Evolutionary conservation across 345 rosid species (phyloP).

Genomic region (Sisymbrium irio): DNA sequence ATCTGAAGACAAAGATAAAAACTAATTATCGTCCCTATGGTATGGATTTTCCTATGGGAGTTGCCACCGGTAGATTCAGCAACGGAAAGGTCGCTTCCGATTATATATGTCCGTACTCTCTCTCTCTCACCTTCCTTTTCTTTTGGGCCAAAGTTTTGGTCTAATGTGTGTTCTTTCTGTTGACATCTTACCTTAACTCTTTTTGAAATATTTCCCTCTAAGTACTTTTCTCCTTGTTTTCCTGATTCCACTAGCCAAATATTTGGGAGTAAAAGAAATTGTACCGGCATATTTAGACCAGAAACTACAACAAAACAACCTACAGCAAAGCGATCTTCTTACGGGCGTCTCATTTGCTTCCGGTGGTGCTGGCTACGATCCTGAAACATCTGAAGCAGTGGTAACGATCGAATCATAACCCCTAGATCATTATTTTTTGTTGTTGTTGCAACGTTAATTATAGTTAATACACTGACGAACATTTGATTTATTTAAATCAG

Average conservation of each 20-base stretch:
- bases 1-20: constrained; percentile 34
- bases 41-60: constrained; percentile 41
- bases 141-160: neutral
- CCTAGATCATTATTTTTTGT: neutral
- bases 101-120: constrained; percentile 21
- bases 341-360: constrained; percentile 75
- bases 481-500: constrained; percentile 20
- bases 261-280: constrained; percentile 49
- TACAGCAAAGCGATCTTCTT: constrained; percentile 44
- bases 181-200: neutral
- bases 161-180: neutral
- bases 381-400: constrained; percentile 40
- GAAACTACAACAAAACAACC: constrained; percentile 23
- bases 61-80: constrained; percentile 60
- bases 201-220: neutral
- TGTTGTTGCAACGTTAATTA: neutral
- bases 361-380: constrained; percentile 61
- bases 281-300: constrained; percentile 63
- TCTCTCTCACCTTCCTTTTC: neutral
- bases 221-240: neutral
- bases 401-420: constrained; percentile 29
- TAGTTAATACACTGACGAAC: neutral
- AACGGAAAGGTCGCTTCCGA: constrained; percentile 55
- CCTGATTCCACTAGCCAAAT: constrained; percentile 37
- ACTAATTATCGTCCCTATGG: constrained; percentile 57